Conservation (phyloP, 179 eudicot genomes). For the Sideroxylon spinosum region DNA sequence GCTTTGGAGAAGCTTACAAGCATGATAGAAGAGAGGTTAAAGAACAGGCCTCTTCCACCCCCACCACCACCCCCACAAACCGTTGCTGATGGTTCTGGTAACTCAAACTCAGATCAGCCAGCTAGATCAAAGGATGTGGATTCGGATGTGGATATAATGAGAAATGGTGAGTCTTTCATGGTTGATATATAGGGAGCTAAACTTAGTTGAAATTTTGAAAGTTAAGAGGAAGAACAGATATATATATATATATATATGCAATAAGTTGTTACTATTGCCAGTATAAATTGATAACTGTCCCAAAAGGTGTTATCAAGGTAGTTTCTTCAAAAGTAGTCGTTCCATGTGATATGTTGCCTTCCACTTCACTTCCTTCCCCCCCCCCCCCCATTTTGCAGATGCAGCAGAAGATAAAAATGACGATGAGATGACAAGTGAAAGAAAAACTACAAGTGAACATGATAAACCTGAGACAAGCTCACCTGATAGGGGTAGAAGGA, state of each 20-base stretch:
- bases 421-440: slow-evolving; percentile 63
- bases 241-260: too few relatives aligned
- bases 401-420: slow-evolving; percentile 69
- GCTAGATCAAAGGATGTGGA: slow-evolving; percentile 70
- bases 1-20: slow-evolving; percentile 61
- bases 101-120: slow-evolving; percentile 54
- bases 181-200: background rate
- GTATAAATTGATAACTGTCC: background rate
- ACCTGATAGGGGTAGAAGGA: slow-evolving; percentile 72
- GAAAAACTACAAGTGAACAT: slow-evolving; percentile 45
- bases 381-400: slow-evolving; percentile 17
- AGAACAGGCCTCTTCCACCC: slow-evolving; percentile 70
- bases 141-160: slow-evolving; percentile 49
- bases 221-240: background rate
- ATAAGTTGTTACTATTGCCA: background rate
- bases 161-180: slow-evolving; percentile 49
- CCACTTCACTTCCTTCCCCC: background rate
- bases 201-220: background rate
- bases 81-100: slow-evolving; percentile 37
- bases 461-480: slow-evolving; percentile 69
- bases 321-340: background rate
- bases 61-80: slow-evolving; percentile 57
- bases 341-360: background rate
- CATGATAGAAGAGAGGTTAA: slow-evolving; percentile 80
- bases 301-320: background rate